A percentile compares a stretch with the other conserved stretches of the same genome.
These are phyloP conservation scores for Botryotinia narcissicola DNA, from an alignment of 2,329 filamentous ascomycete genomes.

Conservation along the genomic window DNA sequence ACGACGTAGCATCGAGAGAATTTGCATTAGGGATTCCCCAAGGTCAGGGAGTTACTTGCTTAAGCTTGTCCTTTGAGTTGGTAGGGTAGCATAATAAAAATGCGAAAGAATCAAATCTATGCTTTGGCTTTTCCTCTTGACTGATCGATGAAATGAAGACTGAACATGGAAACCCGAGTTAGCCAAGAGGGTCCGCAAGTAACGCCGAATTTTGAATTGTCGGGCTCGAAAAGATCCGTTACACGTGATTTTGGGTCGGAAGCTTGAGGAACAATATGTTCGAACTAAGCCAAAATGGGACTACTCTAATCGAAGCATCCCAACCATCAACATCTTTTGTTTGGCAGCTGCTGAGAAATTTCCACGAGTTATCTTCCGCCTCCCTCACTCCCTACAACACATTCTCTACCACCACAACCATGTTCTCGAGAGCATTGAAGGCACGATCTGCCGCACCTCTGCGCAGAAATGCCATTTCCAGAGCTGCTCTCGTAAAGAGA, in stretches of 20 bases:
- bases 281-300: slow-evolving; percentile 9
- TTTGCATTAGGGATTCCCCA: slow-evolving; percentile 15
- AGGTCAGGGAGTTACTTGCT: slow-evolving; percentile 11
- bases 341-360: slow-evolving; percentile 20
- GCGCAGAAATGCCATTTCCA: slow-evolving; percentile 40
- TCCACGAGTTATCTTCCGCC: slow-evolving; percentile 16
- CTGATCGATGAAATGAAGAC: background rate
- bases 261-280: slow-evolving; percentile 17
- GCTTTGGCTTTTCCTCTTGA: background rate
- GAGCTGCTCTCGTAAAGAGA: slow-evolving; percentile 48
- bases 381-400: slow-evolving; percentile 21
- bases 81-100: slow-evolving; percentile 9
- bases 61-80: background rate
- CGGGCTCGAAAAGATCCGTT: background rate
- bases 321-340: slow-evolving; percentile 22
- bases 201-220: background rate
- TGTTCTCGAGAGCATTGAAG: slow-evolving; percentile 71
- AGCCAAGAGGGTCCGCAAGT: background rate
- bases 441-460: slow-evolving; percentile 57
- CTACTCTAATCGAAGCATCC: slow-evolving; percentile 21
- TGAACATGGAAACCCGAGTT: background rate
- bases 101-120: slow-evolving; percentile 5
- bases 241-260: slow-evolving; percentile 14
- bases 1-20: slow-evolving; percentile 7
- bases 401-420: slow-evolving; percentile 42